Evolutionary conservation across 1,284 basidiomycete genomes (phyloP).

Genomic region (Takashimella tepidaria): DNA sequence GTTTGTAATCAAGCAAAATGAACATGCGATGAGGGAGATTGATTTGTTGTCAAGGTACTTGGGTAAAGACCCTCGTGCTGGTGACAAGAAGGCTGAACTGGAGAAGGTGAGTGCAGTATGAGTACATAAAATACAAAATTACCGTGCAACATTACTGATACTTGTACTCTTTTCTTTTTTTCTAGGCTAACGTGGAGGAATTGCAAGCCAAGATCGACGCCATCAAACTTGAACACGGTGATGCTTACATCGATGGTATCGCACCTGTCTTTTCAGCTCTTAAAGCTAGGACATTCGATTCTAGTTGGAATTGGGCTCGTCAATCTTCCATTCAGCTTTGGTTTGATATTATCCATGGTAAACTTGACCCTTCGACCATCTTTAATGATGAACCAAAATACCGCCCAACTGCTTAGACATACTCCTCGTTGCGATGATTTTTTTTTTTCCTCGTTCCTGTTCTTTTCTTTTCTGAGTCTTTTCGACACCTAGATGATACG

Average conservation of each 20-base stretch:
- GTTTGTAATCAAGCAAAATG: constrained; percentile 88
- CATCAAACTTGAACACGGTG: constrained; percentile 73
- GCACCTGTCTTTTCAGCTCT: constrained; percentile 87
- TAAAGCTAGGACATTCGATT: constrained; percentile 97
- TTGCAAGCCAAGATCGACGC: constrained; percentile 81
- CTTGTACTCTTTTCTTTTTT: constrained; percentile 55
- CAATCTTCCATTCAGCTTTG: constrained; percentile 93
- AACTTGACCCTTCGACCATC: constrained; percentile 45
- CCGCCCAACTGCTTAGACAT: constrained; percentile 8
- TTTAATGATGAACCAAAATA: constrained; percentile 38
- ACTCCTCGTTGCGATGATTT: neutral
- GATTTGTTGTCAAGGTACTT: constrained; percentile 96
- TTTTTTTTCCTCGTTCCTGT: neutral
- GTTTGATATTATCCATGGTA: constrained; percentile 93
- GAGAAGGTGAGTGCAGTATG: constrained; percentile 56
- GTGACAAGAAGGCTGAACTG: constrained; percentile 79
- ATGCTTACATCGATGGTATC: constrained; percentile 89
- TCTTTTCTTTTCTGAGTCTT: neutral
- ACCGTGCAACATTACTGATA: constrained; percentile 17
- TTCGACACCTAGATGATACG: too few species aligned
- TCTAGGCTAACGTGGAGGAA: constrained; percentile 47
- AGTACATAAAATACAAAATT: neutral
- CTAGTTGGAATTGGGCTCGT: constrained; percentile 98
- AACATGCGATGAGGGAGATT: constrained; percentile 86
- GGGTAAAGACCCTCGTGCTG: constrained; percentile 83